Evolutionary conservation across 169 alveolate genomes (phyloP).

Genomic region (Plasmodium inui): DNA sequence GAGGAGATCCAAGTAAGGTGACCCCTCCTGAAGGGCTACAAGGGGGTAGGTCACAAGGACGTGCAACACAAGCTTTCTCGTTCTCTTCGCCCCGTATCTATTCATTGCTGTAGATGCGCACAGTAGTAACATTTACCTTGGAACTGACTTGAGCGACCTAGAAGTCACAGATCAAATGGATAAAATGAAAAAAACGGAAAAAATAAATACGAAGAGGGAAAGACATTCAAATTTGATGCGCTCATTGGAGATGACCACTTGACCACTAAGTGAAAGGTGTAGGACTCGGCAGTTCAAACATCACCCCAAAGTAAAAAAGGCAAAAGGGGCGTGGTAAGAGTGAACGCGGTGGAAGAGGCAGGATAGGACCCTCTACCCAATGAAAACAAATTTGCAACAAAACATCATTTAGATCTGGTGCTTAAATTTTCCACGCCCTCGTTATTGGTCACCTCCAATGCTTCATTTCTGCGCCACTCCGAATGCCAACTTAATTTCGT

Average conservation of each 20-base stretch:
- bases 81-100: conserved; percentile 10
- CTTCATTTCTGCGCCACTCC: neutral
- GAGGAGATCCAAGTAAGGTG: neutral
- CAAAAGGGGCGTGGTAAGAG: neutral
- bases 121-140: neutral
- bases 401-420: neutral
- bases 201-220: neutral
- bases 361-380: neutral
- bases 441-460: neutral
- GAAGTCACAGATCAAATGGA: neutral
- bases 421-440: neutral
- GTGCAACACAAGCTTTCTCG: neutral
- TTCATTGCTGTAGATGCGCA: conserved; percentile 8
- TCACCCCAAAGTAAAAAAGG: neutral
- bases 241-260: neutral
- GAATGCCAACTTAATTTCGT: neutral
- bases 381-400: neutral
- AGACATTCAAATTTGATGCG: conserved; percentile 31
- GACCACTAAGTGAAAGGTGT: conserved; percentile 23
- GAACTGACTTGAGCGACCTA: neutral
- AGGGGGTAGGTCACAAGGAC: conserved; percentile 11
- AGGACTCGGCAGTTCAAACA: neutral
- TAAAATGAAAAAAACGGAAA: neutral
- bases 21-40: neutral
- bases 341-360: neutral